Base-by-base conservation (phyloP, 129 eudicot genomes). In the Lactuca saligna region DNA sequence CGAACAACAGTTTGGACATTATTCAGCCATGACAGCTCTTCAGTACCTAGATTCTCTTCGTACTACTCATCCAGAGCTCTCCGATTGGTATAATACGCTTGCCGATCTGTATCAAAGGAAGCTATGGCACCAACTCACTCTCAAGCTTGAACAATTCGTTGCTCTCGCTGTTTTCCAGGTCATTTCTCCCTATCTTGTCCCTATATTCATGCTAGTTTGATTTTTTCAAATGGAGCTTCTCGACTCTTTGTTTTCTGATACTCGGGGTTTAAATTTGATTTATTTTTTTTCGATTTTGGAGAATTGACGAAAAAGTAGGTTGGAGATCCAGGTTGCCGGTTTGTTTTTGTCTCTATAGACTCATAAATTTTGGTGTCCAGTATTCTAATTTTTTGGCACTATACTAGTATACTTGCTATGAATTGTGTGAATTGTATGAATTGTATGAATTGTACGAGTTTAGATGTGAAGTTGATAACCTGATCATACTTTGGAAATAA, bases 91-190 rank as follows among this genome's bases (percentile, higher is more conserved):
- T 72, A 79, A 69, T 13, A 74, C 96, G 60, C 88, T 91, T 17
- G 80, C 97, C 69, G 97, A 91, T 88, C 90, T 91, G 75, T 88
- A 91, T 79, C 93, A 91, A 68, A 77, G 89, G 66, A 91, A 91
- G 81, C 85, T 91, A 53, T 91, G 96, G 97, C 97, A 91, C 54
- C 97, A 91, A 81, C 96, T 88, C 50, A 79, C 97, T 62, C 90
- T 81, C 63, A 91, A 88, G 75, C 96, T 91, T 57, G 96, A 91
- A 67, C 93, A 88, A 34, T 88, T 91, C 74, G 84, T 91, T 49
- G 80, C 97, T 29, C 96, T 81, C 74, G 75, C 96, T 53, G 87
- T 83, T 41, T 87, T 91, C 66, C 96, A 87, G 92, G 95, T 86
- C 9, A 6, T 4, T 4, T 29, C 17, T 44, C 32, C 4, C 16